These are phyloP conservation scores for Alnus glutinosa DNA, from an alignment of 306 rosid genomes.

Conservation along the genomic window DNA sequence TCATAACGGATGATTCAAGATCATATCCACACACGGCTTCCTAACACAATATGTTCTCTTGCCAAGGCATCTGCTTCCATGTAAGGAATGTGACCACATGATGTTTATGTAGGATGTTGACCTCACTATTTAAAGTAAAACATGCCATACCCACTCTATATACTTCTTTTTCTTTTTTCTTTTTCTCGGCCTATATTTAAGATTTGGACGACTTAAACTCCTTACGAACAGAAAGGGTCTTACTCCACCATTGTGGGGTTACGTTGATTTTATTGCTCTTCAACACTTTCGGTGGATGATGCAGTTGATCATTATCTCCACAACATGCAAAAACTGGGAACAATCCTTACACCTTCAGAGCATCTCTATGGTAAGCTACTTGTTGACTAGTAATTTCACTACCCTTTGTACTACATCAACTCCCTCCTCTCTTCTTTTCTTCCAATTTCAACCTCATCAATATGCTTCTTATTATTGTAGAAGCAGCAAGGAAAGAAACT, in stretches of 20 bases:
- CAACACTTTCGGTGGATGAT: background rate
- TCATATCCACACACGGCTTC: background rate
- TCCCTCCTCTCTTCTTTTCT: background rate
- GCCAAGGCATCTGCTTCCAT: background rate
- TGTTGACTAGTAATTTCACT: background rate
- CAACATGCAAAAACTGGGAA: background rate
- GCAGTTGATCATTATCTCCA: background rate
- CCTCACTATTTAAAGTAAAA: background rate
- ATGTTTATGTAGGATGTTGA: background rate
- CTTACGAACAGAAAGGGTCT: background rate
- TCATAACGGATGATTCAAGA: background rate
- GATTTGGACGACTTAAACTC: background rate
- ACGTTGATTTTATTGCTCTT: background rate
- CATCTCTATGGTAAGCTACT: background rate
- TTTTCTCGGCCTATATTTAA: background rate
- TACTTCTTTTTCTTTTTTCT: background rate
- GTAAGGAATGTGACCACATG: background rate
- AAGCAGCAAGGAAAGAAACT: background rate
- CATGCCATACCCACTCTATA: background rate
- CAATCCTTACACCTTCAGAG: background rate
- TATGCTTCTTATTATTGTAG: background rate
- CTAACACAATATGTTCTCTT: background rate
- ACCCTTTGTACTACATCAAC: background rate
- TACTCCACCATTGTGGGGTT: background rate
- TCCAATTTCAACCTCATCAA: background rate